phyloP scores from a whole-genome alignment of 768 basidiomycete genomes.

The Cystofilobasidium capitatum region DNA sequence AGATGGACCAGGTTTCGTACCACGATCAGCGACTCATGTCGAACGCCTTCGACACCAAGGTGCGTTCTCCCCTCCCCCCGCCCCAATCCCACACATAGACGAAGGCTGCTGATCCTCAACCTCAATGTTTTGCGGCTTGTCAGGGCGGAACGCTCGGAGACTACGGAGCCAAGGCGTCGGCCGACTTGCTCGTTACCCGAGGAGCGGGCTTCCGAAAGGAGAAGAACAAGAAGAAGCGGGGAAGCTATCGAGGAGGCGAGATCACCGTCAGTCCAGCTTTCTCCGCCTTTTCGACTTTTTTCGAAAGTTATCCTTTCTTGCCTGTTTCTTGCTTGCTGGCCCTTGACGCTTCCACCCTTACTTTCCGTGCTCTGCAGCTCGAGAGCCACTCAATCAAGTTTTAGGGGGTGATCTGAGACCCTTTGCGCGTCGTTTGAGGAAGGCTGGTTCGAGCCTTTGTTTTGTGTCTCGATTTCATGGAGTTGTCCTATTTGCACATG shows the following conservation, averaged over 20 bases:
- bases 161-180: constrained; percentile 75
- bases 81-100: neutral
- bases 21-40: constrained; percentile 49
- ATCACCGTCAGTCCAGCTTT: constrained; percentile 61
- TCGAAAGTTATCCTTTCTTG: no score
- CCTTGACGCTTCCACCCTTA: neutral
- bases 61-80: constrained; percentile 36
- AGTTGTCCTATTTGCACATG: no score
- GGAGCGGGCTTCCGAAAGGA: constrained; percentile 95
- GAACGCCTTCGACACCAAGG: constrained; percentile 75
- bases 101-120: neutral
- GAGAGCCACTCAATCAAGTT: constrained; percentile 26
- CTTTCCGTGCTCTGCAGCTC: constrained; percentile 9
- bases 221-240: constrained; percentile 99
- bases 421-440: no score
- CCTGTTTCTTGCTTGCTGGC: neutral
- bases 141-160: constrained; percentile 55
- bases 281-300: neutral
- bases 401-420: no score
- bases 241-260: constrained; percentile 86
- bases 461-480: no score
- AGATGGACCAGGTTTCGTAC: constrained; percentile 52
- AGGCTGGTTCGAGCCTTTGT: no score
- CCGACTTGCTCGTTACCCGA: constrained; percentile 82
- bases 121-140: neutral